A percentile compares a stretch with the other conserved stretches of the same genome.
These are phyloP conservation scores for Penicillium rolfsii DNA, from an alignment of 2,329 filamentous ascomycete species.

Conservation along the genomic window DNA sequence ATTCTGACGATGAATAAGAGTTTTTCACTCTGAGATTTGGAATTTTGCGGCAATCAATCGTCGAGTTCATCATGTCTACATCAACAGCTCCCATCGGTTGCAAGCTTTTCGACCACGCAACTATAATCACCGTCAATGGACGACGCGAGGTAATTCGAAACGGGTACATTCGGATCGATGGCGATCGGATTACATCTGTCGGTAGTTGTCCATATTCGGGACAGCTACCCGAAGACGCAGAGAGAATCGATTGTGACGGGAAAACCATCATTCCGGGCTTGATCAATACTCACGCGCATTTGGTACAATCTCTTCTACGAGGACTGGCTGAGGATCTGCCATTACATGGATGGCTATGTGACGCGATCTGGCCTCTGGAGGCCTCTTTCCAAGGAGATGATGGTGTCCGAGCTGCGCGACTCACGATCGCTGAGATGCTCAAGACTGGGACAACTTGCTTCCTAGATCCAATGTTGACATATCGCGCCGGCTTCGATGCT, in stretches of 20 bases:
- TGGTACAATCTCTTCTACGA: slow-evolving; percentile 40
- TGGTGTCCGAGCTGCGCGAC: slow-evolving; percentile 36
- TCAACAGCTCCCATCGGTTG: neutral
- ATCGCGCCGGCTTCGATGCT: slow-evolving; percentile 33
- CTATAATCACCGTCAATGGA: slow-evolving; percentile 25
- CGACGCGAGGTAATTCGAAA: slow-evolving; percentile 20
- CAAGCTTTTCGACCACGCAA: slow-evolving; percentile 24
- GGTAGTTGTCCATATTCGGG: slow-evolving; percentile 11
- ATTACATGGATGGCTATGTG: slow-evolving; percentile 36
- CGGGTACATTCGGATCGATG: slow-evolving; percentile 20
- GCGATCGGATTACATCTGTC: slow-evolving; percentile 13
- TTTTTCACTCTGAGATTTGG: neutral
- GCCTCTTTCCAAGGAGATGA: slow-evolving; percentile 40
- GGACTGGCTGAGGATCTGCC: slow-evolving; percentile 37
- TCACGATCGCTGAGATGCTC: slow-evolving; percentile 45
- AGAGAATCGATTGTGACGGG: slow-evolving; percentile 32
- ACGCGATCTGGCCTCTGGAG: slow-evolving; percentile 43
- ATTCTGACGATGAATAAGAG: no score
- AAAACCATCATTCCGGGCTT: slow-evolving; percentile 43
- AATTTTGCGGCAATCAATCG: no score
- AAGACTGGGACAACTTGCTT: slow-evolving; percentile 46
- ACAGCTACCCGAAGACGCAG: slow-evolving; percentile 8
- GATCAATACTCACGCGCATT: slow-evolving; percentile 43
- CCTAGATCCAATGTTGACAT: slow-evolving; percentile 41
- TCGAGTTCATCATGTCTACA: neutral